Conservation (phyloP, 345 rosid genomes). For the Eucalyptus cloeziana region DNA sequence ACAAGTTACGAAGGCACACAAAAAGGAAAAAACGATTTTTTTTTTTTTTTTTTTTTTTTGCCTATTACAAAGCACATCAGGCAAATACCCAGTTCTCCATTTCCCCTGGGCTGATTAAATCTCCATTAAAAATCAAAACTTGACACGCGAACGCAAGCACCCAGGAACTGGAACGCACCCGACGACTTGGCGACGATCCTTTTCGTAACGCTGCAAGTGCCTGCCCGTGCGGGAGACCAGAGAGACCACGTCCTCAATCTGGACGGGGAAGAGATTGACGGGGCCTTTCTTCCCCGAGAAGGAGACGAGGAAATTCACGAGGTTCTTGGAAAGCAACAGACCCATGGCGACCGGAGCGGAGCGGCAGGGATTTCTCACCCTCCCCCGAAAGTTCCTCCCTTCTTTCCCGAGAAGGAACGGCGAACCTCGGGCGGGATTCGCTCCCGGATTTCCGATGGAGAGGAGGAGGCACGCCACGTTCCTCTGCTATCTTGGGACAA, state of each 20-base stretch:
- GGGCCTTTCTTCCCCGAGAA: conserved; percentile 20
- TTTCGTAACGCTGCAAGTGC: conserved; percentile 48
- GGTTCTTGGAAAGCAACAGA: conserved; percentile 12
- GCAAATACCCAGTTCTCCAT: neutral
- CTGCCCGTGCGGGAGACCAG: conserved; percentile 59
- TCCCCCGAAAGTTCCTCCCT: neutral
- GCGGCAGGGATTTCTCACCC: neutral
- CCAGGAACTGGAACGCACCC: conserved; percentile 24
- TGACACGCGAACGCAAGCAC: neutral
- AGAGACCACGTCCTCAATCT: conserved; percentile 26
- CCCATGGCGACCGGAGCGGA: neutral
- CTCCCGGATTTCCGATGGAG: neutral
- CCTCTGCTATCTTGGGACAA: neutral
- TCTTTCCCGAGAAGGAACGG: neutral
- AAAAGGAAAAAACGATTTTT: neutral
- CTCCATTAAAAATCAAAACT: neutral
- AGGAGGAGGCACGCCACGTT: neutral
- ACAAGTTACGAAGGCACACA: neutral
- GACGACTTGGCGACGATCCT: conserved; percentile 58
- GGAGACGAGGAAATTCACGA: conserved; percentile 16
- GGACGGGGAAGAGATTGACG: conserved; percentile 14
- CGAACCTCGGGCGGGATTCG: neutral
- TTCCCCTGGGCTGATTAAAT: neutral
- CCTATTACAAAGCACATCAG: neutral
- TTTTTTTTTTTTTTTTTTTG: too few relatives aligned